Evolutionary conservation across 192 early-diverging fungal genomes (phyloP).

Genomic region (Phlyctochytrium planicorne): DNA sequence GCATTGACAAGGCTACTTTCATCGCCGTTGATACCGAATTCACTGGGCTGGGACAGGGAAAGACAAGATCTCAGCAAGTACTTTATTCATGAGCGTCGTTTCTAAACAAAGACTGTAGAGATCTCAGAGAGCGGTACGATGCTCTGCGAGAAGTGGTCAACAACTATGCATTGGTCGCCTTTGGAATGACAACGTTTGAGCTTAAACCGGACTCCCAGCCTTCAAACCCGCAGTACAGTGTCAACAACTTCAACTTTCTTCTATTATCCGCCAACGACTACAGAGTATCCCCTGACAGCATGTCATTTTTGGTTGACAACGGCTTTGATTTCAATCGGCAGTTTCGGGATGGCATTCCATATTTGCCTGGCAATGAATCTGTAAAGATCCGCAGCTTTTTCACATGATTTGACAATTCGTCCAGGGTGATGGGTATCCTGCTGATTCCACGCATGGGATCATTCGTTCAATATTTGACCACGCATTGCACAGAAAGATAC

Average conservation of each 20-base stretch:
- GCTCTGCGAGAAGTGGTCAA: slow-evolving; percentile 70
- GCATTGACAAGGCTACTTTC: slow-evolving; percentile 56
- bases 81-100: too few relatives aligned
- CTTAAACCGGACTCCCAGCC: slow-evolving; percentile 3
- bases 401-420: background rate
- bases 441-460: slow-evolving; percentile 26
- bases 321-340: slow-evolving; percentile 84
- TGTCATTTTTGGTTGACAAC: slow-evolving; percentile 78
- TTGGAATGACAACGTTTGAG: slow-evolving; percentile 78
- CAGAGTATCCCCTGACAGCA: slow-evolving; percentile 65
- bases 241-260: slow-evolving; percentile 67
- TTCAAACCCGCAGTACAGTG: slow-evolving; percentile 30
- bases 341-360: slow-evolving; percentile 77
- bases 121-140: slow-evolving; percentile 82
- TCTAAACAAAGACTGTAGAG: slow-evolving; percentile 27
- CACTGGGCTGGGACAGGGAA: slow-evolving; percentile 69
- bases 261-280: slow-evolving; percentile 59
- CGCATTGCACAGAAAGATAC: slow-evolving; percentile 43
- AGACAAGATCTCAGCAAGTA: slow-evolving; percentile 4
- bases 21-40: slow-evolving; percentile 92
- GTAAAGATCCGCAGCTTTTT: slow-evolving; percentile 3
- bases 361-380: slow-evolving; percentile 55
- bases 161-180: slow-evolving; percentile 75
- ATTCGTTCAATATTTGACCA: slow-evolving; percentile 40
- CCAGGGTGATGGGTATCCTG: slow-evolving; percentile 10